phyloP scores from a whole-genome alignment of 1,284 basidiomycete genomes.

The Tylopilus orsonianus region DNA sequence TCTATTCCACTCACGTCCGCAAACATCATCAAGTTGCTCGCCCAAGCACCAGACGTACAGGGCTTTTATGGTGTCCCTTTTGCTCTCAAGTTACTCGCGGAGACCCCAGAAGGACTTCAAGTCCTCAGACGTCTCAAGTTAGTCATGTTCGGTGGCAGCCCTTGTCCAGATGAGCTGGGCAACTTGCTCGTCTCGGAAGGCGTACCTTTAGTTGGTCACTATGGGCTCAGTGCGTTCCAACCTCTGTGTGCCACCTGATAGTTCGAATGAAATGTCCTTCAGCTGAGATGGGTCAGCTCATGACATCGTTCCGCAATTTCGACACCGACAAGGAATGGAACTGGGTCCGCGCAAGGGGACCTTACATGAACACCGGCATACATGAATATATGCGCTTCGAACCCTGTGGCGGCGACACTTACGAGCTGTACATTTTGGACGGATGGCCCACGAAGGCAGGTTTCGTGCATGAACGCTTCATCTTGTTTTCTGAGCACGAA shows the following conservation, averaged over 20 bases:
- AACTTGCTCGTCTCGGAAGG: constrained; percentile 51
- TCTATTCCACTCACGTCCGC: constrained; percentile 52
- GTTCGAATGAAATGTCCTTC: not conserved
- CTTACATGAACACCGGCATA: constrained; percentile 29
- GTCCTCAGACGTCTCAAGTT: constrained; percentile 49
- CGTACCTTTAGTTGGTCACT: constrained; percentile 53
- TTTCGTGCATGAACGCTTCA: not conserved
- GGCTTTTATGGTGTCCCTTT: constrained; percentile 22
- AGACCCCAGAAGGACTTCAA: constrained; percentile 48
- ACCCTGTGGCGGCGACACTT: constrained; percentile 43
- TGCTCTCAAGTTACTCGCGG: constrained; percentile 46
- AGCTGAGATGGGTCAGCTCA: constrained; percentile 42
- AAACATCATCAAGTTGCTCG: constrained; percentile 42
- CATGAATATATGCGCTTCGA: constrained; percentile 45
- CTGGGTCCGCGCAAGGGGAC: constrained; percentile 43
- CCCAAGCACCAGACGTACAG: constrained; percentile 19
- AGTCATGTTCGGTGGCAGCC: constrained; percentile 48
- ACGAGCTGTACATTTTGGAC: constrained; percentile 53
- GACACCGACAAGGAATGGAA: constrained; percentile 59
- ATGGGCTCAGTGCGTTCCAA: constrained; percentile 43
- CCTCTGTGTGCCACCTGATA: too few species aligned
- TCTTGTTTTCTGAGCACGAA: not conserved
- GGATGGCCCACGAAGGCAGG: constrained; percentile 55
- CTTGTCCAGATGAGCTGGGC: constrained; percentile 52
- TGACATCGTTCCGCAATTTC: constrained; percentile 54